Evolutionary conservation across 352 stramenopile species (phyloP), one percentile per base, ranked within the genome.

Genomic region (Halophytophthora batemanensis): DNA sequence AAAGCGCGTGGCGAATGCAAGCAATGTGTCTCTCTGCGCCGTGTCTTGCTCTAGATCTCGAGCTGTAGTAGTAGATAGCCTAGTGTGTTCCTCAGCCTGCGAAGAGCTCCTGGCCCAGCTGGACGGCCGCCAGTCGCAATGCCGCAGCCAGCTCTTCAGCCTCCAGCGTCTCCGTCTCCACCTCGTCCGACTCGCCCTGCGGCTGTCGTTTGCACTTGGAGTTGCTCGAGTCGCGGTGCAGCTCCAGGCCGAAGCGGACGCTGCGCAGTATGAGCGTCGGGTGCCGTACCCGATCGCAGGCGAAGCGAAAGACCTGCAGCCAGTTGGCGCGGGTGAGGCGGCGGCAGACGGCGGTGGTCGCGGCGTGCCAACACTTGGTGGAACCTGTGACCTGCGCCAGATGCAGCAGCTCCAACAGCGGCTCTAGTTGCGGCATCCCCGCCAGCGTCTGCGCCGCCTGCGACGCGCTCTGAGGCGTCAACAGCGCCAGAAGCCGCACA

Each of bases 331-430:
- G 17, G 23, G 69, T 61, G 21, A 79, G 63, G 23, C 61, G 34
- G 14, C 52, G 28, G 18, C 51, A 69, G 34, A 78, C 62, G 1
- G 58, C 51, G 21, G 56, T 59, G 14, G 73, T 69, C 12, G 61
- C 58, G 1, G 38, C 46, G 45, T 84, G 73, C 73, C 73, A 84
- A 31, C 50, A 66, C 18, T 56, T 70, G 34, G 41, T 62, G 25
- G 48, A 61, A 1, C 52, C 53, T 11, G 52, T 43, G 13, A 19
- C 29, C n/a, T 66, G 50, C 7, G 45, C 56, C 11, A 77, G 45
- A 18, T 15, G 54, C 0, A 84, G 39, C 10, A 74, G 44, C 15
- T 66, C 40, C 13, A 59, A n/a, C 19, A 66, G 39, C 7, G 31
- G 45, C 6, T 37, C 19, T 3, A 63, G 38, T 12, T 35, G 56